Evolutionary conservation across 1,284 basidiomycete species (phyloP).

Genomic region (Laetiporus sulphureus): DNA sequence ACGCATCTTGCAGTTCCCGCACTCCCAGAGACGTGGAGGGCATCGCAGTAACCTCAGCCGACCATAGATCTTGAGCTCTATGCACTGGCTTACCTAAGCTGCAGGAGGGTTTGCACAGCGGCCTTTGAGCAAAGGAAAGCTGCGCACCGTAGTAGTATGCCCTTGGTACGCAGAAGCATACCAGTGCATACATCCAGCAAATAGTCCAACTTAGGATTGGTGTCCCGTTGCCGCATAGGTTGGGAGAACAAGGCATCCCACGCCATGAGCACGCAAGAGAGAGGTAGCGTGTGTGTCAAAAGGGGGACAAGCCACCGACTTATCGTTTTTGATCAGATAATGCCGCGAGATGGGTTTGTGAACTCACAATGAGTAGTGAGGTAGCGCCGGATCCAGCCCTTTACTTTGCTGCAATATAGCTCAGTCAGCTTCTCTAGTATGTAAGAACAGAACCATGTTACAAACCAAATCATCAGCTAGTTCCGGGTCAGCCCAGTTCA

Average conservation of each 20-base stretch:
- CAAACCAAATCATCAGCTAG: slow-evolving; percentile 56
- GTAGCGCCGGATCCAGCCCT: slow-evolving; percentile 63
- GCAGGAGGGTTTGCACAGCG: slow-evolving; percentile 1
- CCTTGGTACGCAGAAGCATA: slow-evolving; percentile 55
- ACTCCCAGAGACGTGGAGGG: slow-evolving; percentile 39
- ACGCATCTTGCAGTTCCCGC: slow-evolving; percentile 56
- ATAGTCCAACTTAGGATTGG: slow-evolving; percentile 57
- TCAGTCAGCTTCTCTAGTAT: slow-evolving; percentile 8
- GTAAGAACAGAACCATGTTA: slow-evolving; percentile 2
- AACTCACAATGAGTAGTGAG: slow-evolving; percentile 76
- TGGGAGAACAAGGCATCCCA: slow-evolving; percentile 71
- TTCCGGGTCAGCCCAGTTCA: slow-evolving; percentile 62
- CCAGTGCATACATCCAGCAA: slow-evolving; percentile 62
- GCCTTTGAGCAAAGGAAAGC: background rate
- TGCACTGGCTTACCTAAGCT: slow-evolving; percentile 49
- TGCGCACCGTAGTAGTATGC: slow-evolving; percentile 48
- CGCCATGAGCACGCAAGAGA: slow-evolving; percentile 47
- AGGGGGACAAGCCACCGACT: slow-evolving; percentile 76
- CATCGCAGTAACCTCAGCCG: slow-evolving; percentile 33
- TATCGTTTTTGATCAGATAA: slow-evolving; percentile 8
- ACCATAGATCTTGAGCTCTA: slow-evolving; percentile 48
- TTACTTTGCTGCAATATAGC: slow-evolving; percentile 36
- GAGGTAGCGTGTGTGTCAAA: slow-evolving; percentile 63
- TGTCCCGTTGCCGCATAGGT: slow-evolving; percentile 44
- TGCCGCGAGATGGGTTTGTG: background rate